A percentile compares a stretch with the other conserved stretches of the same genome.
Evolutionary conservation across 495 filamentous ascomycete genomes (phyloP).

Genomic region (Choiromyces venosus): DNA sequence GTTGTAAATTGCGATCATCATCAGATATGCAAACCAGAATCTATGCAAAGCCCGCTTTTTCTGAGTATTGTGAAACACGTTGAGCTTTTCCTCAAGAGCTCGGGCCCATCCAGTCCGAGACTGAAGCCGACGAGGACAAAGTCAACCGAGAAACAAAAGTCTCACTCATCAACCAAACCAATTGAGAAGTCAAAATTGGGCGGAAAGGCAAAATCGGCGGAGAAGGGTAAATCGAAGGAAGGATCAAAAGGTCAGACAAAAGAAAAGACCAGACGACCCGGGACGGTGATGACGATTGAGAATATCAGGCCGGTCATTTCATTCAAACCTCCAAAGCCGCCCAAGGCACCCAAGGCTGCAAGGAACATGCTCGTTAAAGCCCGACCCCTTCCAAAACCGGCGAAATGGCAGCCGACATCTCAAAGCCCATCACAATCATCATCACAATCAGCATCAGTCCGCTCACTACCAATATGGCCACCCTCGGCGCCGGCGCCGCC

Average conservation of each 20-base stretch:
- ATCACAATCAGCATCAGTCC: background rate
- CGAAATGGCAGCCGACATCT: background rate
- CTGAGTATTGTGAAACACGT: background rate
- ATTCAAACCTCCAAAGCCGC: background rate
- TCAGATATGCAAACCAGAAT: background rate
- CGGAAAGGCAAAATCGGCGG: background rate
- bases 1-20: background rate
- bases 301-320: background rate
- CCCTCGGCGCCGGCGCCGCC: background rate
- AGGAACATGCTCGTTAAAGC: background rate
- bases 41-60: background rate
- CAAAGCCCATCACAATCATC: background rate
- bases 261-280: background rate
- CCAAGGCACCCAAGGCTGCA: background rate
- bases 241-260: background rate
- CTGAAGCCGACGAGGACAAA: background rate
- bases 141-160: background rate
- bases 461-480: background rate
- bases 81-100: constrained; percentile 3
- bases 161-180: background rate
- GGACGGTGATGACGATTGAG: background rate
- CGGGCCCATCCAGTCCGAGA: background rate
- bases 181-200: background rate
- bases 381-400: background rate
- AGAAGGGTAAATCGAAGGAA: background rate